Conservation (phyloP, 805 yeast genomes). For the Suhomyces prunicola region DNA sequence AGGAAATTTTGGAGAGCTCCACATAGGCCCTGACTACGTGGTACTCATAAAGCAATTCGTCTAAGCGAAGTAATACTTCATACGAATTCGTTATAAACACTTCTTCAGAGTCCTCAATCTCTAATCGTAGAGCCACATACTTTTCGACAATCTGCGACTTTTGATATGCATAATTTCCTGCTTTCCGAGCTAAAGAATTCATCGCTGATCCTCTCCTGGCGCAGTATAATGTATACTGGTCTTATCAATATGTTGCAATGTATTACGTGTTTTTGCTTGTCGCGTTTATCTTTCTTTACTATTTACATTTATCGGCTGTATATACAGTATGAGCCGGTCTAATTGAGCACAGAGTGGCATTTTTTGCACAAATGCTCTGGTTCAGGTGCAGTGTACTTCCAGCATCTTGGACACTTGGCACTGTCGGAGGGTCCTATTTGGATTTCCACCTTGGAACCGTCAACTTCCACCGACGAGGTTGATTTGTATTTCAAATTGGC, state of each 20-base stretch:
- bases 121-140: constrained; percentile 13
- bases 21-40: no score
- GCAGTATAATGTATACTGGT: neutral
- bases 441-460: constrained; percentile 23
- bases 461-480: constrained; percentile 6
- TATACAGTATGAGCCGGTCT: neutral
- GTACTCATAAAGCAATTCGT: no score
- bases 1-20: no score
- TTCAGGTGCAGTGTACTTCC: constrained; percentile 65
- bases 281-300: constrained; percentile 6
- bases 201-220: neutral
- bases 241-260: neutral
- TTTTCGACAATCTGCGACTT: constrained; percentile 11
- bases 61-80: no score
- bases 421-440: constrained; percentile 44
- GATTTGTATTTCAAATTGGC: constrained; percentile 13
- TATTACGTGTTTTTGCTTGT: neutral
- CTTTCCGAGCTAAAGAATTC: constrained; percentile 12
- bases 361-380: constrained; percentile 61
- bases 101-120: constrained; percentile 1
- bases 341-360: constrained; percentile 50
- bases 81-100: no score
- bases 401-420: constrained; percentile 88
- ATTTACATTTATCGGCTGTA: constrained; percentile 13
- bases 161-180: constrained; percentile 16